phyloP scores from a whole-genome alignment of 2,329 filamentous ascomycete genomes.

The Fusarium sulawesiense region DNA sequence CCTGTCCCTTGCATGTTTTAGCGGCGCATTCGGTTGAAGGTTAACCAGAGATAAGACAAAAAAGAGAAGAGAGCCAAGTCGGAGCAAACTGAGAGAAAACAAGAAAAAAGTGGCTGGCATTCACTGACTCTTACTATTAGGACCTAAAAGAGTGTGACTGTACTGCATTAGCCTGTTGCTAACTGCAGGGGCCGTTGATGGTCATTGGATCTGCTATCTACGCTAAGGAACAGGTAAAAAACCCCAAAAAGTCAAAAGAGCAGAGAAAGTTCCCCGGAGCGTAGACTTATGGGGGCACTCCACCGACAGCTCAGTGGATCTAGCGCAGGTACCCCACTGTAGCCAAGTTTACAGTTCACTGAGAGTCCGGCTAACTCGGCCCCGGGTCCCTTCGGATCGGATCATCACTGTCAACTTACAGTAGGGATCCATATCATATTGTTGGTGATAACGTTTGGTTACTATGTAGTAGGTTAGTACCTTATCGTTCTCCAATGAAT shows the following conservation, averaged over 20 bases:
- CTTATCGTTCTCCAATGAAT: not conserved
- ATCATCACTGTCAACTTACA: not conserved
- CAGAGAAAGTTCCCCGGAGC: not conserved
- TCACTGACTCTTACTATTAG: not conserved
- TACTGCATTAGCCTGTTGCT: conserved; percentile 26
- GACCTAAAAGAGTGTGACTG: conserved; percentile 16
- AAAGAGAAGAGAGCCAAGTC: not conserved
- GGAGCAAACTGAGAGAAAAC: not conserved
- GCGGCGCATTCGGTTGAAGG: conserved; percentile 14
- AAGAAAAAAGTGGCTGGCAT: not conserved
- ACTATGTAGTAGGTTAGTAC: not conserved
- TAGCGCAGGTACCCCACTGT: conserved; percentile 19
- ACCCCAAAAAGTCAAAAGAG: not conserved
- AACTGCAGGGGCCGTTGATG: conserved; percentile 28
- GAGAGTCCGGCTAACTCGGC: conserved; percentile 23
- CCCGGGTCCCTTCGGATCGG: conserved; percentile 2
- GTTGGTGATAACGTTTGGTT: not conserved
- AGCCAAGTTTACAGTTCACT: conserved; percentile 1
- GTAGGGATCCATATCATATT: not conserved
- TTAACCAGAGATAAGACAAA: conserved; percentile 14
- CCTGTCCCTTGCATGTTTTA: conserved; percentile 17
- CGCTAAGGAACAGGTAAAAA: not conserved
- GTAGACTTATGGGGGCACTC: not conserved
- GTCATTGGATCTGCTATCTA: conserved; percentile 9
- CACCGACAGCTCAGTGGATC: not conserved